phyloP scores from a whole-genome alignment of 2,329 filamentous ascomycete genomes.

The Rutstroemia sp. region DNA sequence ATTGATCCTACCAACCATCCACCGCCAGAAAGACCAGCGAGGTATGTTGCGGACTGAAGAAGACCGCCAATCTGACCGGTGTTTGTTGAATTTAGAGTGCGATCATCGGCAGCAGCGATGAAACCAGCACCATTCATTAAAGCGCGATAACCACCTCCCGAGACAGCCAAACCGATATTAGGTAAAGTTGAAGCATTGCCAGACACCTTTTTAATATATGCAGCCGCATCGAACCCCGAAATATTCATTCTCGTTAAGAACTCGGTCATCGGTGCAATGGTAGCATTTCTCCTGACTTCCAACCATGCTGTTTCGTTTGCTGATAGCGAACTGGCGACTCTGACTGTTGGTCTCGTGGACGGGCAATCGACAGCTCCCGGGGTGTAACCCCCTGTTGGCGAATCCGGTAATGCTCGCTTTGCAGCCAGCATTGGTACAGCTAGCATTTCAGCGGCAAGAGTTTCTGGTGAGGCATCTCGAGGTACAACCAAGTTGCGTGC shows the following conservation, averaged over 20 bases:
- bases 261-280: conserved; percentile 65
- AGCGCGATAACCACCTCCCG: conserved; percentile 82
- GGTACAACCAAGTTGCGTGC: conserved; percentile 7
- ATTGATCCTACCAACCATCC: conserved; percentile 80
- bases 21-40: conserved; percentile 74
- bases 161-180: conserved; percentile 70
- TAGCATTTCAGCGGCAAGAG: conserved; percentile 20
- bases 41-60: conserved; percentile 73
- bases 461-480: conserved; percentile 20
- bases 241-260: conserved; percentile 69
- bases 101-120: conserved; percentile 69
- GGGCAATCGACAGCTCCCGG: conserved; percentile 65
- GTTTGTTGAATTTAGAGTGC: conserved; percentile 54
- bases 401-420: conserved; percentile 28
- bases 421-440: conserved; percentile 14
- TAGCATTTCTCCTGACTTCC: conserved; percentile 60
- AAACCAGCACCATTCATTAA: conserved; percentile 77
- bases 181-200: conserved; percentile 51
- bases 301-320: conserved; percentile 69
- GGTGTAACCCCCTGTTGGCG: conserved; percentile 57
- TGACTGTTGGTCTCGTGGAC: conserved; percentile 57
- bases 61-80: conserved; percentile 70
- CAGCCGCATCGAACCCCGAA: conserved; percentile 64
- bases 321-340: conserved; percentile 56
- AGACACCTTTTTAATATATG: conserved; percentile 57